Percentiles rank a stretch among this genome's conserved stretches.
Conservation (phyloP, 2,329 filamentous ascomycete genomes). For the Calonectria henricotiae region DNA sequence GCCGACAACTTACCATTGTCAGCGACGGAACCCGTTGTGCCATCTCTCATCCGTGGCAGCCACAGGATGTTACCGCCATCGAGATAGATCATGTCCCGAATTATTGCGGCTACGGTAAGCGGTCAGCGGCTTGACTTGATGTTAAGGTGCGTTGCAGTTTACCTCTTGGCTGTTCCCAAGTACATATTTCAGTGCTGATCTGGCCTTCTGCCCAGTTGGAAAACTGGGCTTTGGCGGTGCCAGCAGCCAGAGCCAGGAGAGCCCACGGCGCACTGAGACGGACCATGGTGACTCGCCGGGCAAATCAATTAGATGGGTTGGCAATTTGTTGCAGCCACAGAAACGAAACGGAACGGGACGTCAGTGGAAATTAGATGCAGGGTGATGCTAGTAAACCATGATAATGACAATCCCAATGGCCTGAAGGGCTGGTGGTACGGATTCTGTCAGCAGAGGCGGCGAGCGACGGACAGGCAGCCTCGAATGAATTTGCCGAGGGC, state of each 20-base stretch:
- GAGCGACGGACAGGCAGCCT: constrained; percentile 17
- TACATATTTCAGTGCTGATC: constrained; percentile 73
- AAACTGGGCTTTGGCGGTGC: constrained; percentile 59
- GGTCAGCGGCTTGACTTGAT: constrained; percentile 44
- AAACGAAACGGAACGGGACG: constrained; percentile 17
- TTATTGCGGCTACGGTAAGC: constrained; percentile 65
- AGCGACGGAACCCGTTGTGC: constrained; percentile 51
- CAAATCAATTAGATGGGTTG: constrained; percentile 36
- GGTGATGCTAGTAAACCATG: constrained; percentile 47
- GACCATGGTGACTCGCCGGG: constrained; percentile 45
- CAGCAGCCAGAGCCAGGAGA: constrained; percentile 42
- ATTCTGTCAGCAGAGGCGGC: constrained; percentile 17
- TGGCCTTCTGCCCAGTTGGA: constrained; percentile 68
- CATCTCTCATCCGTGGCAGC: constrained; percentile 67
- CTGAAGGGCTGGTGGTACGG: constrained; percentile 33
- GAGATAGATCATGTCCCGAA: constrained; percentile 76
- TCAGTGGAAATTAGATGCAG: constrained; percentile 40
- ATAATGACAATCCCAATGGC: constrained; percentile 39
- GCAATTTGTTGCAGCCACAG: constrained; percentile 29
- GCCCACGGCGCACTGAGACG: constrained; percentile 36
- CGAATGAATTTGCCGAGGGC: constrained; percentile 25
- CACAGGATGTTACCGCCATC: constrained; percentile 75
- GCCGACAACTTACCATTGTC: constrained; percentile 62
- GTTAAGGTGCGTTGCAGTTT: constrained; percentile 30
- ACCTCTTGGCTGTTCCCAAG: constrained; percentile 69